A percentile compares a stretch with the other conserved stretches of the same genome.
phyloP scores from a whole-genome alignment of 768 basidiomycete genomes.

The Coprinopsis sp. region DNA sequence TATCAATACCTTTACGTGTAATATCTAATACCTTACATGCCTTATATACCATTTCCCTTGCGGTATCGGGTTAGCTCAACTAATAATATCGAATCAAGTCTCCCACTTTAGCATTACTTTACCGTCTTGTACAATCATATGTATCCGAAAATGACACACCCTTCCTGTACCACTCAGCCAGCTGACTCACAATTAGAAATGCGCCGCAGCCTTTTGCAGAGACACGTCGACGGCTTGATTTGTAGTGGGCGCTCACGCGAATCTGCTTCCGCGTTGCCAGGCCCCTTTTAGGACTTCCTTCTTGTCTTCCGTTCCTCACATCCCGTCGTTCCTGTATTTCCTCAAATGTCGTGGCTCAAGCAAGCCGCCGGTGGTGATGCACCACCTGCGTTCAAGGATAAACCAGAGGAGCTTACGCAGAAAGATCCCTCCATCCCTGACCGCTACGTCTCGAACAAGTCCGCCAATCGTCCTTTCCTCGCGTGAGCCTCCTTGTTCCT shows the following conservation, averaged over 20 bases:
- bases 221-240: too few species aligned
- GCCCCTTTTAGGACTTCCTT: too few species aligned
- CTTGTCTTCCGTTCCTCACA: conserved; percentile 5
- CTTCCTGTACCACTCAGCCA: too few species aligned
- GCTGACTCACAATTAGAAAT: too few species aligned
- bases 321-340: conserved; percentile 8
- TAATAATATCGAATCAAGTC: conserved; percentile 11
- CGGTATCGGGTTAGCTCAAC: conserved; percentile 7
- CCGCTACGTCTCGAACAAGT: conserved; percentile 73
- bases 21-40: conserved; percentile 11
- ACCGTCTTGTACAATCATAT: conserved; percentile 11
- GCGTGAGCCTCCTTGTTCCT: conserved; percentile 39
- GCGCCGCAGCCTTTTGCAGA: too few species aligned
- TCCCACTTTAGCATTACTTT: conserved; percentile 10
- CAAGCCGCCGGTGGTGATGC: conserved; percentile 38
- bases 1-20: conserved; percentile 2
- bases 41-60: conserved; percentile 7
- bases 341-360: conserved; percentile 63
- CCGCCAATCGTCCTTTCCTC: conserved; percentile 82
- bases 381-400: conserved; percentile 33
- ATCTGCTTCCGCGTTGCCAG: too few species aligned
- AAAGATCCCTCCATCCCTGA: conserved; percentile 60
- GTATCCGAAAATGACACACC: conserved; percentile 6
- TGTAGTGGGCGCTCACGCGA: too few species aligned
- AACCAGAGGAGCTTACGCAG: conserved; percentile 36